A percentile compares a stretch with the other conserved stretches of the same genome.
Conservation (phyloP, 2,329 filamentous ascomycete species). For the Alternaria sp. region DNA sequence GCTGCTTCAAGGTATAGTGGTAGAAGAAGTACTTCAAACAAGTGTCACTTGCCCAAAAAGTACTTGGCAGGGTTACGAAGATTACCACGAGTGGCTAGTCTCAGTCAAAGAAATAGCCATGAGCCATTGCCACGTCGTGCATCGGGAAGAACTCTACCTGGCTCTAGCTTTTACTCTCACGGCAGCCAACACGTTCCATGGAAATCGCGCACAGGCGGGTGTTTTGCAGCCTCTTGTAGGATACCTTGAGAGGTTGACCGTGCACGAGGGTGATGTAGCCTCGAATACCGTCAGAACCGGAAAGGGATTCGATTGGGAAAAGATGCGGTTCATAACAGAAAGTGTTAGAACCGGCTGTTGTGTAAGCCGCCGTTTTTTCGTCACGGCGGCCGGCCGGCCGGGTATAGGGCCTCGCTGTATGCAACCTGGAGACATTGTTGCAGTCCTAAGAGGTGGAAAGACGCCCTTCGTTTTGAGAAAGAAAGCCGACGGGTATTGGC, state of each 20-base stretch:
- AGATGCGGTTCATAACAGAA: no score
- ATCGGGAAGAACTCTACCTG: no score
- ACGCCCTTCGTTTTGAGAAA: neutral
- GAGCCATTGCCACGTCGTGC: neutral
- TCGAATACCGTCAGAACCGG: rapidly evolving
- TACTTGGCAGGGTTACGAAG: rapidly evolving
- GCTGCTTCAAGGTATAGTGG: neutral
- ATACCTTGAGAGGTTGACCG: neutral
- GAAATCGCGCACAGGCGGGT: neutral
- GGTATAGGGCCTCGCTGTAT: neutral
- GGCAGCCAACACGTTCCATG: no score
- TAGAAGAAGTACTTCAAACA: neutral
- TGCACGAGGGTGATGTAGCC: rapidly evolving
- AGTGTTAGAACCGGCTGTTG: no score
- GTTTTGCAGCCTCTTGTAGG: rapidly evolving
- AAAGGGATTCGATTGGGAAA: rapidly evolving
- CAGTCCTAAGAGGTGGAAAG: neutral
- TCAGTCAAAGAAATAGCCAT: rapidly evolving
- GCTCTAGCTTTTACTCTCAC: neutral
- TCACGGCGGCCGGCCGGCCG: rapidly evolving
- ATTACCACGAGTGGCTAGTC: neutral
- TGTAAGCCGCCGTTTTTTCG: neutral
- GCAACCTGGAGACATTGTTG: neutral
- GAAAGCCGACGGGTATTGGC: rapidly evolving
- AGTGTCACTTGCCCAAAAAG: rapidly evolving